These are phyloP conservation scores for Spongiforma sp. DNA, from an alignment of 1,284 basidiomycete genomes.

Conservation along the genomic window DNA sequence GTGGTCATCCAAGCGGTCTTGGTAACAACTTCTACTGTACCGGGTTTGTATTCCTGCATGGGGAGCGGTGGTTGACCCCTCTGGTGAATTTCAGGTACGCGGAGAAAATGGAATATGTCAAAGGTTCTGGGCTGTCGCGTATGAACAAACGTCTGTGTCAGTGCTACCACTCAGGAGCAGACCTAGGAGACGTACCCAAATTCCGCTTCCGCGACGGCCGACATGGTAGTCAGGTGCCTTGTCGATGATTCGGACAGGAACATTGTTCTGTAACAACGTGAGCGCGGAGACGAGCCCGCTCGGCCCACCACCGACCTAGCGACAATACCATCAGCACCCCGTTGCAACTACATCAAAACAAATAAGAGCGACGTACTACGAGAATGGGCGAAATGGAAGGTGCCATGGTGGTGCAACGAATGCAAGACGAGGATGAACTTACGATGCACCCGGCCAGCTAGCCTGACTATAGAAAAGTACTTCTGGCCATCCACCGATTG, in stretches of 20 bases:
- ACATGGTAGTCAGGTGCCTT: constrained; percentile 28
- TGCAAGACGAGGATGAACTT: too few relatives aligned
- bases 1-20: constrained; percentile 17
- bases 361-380: constrained; percentile 20
- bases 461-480: too few relatives aligned
- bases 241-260: too few relatives aligned
- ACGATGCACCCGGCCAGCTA: too few relatives aligned
- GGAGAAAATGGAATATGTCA: constrained; percentile 36
- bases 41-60: too few relatives aligned
- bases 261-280: too few relatives aligned
- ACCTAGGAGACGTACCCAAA: constrained; percentile 32
- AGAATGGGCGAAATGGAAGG: constrained; percentile 21
- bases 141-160: too few relatives aligned
- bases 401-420: constrained; percentile 10
- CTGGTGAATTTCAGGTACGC: constrained; percentile 23
- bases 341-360: too few relatives aligned
- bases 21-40: constrained; percentile 27
- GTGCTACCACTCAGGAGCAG: too few relatives aligned
- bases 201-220: constrained; percentile 34
- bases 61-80: neutral
- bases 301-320: too few relatives aligned
- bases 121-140: constrained; percentile 38
- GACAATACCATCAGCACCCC: constrained; percentile 46
- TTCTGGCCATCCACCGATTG: too few relatives aligned
- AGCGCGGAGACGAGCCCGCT: too few relatives aligned